Base-by-base conservation (phyloP, 2,329 filamentous ascomycete genomes). In the Xenoacremonium recifei region DNA sequence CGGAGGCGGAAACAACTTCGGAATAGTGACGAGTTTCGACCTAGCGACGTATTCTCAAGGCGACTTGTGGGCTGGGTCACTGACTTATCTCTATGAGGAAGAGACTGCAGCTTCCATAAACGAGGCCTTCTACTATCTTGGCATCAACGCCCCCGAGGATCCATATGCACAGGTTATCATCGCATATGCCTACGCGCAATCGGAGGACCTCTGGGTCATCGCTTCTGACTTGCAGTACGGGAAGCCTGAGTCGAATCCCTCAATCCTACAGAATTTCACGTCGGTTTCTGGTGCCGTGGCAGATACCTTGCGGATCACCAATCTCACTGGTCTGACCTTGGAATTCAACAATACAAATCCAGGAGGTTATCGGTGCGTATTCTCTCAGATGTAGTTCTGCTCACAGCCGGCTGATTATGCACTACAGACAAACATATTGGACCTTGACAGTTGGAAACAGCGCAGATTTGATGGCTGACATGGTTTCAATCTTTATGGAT, bases 1-100 rank as follows among this genome's bases (percentile, higher is more conserved):
- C 27, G 76, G 77, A 15, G 76, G 78, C 1, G 75, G 77, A 3
- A 76, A 75, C 23, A 80, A 72, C 35, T 82, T 77, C 47, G 79
- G 72, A n/a, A 65, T 82, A 4, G 74, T 82, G 4, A 65, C 70
- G 12, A 72, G 72, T 12, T 68, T 81, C 57, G 32, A 34, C 17
- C 54, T 75, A 12, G 57, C 58, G 11, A 67, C 68, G 1, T 62
- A 66, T 34, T 55, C 61, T 2, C 63, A 61, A 12, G 64, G 62
- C 11, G 21, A 58, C 2, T 57, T 74, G 37, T 70, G 67, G 63
- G 69, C 66, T 23, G 67, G 67, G 6, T 40, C 59, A 4, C 54
- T 60, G 19, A 50, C 54, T 5, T 67, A 63, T 45, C 32, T 47
- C 29, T 59, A 58, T 43, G 55, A 59, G 5, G 43, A 59, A 6